phyloP scores from a whole-genome alignment of 2,329 filamentous ascomycete species.

The Pseudogymnoascus sp. region DNA sequence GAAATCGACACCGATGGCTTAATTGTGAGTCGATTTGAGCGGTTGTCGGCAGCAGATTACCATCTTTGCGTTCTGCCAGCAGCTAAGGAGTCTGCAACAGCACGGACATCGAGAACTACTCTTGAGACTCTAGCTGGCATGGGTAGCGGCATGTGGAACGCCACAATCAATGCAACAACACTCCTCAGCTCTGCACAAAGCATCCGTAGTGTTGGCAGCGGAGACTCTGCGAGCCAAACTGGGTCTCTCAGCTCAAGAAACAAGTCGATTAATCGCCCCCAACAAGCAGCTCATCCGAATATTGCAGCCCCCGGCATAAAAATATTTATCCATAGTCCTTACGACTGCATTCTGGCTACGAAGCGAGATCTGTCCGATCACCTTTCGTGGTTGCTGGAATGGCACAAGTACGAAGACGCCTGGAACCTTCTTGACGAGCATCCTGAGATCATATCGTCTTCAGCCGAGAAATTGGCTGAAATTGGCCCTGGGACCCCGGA shows the following conservation, averaged over 20 bases:
- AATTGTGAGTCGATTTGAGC: constrained; percentile 78
- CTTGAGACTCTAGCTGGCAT: constrained; percentile 68
- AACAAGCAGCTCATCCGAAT: constrained; percentile 23
- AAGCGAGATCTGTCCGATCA: constrained; percentile 83
- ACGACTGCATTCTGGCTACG: constrained; percentile 88
- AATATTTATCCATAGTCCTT: constrained; percentile 92
- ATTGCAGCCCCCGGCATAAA: constrained; percentile 52
- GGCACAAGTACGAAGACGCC: constrained; percentile 71
- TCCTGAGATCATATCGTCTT: constrained; percentile 57
- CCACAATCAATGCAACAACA: constrained; percentile 75
- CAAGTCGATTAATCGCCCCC: constrained; percentile 25
- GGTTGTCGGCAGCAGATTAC: constrained; percentile 81
- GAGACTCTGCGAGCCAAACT: constrained; percentile 42
- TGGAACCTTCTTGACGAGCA: constrained; percentile 87
- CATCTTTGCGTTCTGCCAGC: constrained; percentile 80
- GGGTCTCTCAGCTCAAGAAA: constrained; percentile 37
- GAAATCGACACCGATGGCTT: constrained; percentile 83
- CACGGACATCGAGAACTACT: constrained; percentile 58
- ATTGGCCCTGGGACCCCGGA: constrained; percentile 36
- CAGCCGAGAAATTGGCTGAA: constrained; percentile 35
- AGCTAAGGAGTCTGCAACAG: constrained; percentile 56
- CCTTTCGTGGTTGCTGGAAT: constrained; percentile 75
- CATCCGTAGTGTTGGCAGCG: constrained; percentile 53
- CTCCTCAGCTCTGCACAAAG: constrained; percentile 85
- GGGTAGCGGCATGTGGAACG: constrained; percentile 79